Evolutionary conservation across 2,329 filamentous ascomycete species (phyloP), one percentile per base, ranked within the genome.

Genomic region (Ophiocordyceps australis): DNA sequence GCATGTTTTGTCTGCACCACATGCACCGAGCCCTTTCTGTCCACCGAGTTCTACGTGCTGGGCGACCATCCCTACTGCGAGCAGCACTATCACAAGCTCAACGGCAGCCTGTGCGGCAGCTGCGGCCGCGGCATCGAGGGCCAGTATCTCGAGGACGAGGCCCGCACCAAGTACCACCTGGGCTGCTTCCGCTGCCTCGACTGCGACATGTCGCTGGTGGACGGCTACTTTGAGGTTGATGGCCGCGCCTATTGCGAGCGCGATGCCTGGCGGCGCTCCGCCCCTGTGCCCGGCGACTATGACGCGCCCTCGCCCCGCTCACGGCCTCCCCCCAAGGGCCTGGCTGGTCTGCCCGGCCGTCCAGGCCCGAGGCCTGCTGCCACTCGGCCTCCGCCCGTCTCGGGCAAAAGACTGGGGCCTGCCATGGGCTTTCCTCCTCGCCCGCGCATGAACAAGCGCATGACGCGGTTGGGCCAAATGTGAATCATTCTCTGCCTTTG

Each of bases 41-140:
- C 83, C 0, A 68, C 81, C 2, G 83, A 89, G 31, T 95, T 95
- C 40, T 98, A 98, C 46, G 85, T 98, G 9, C 67, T 83, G 31
- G 55, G 77, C 35, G 82, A 98, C 50, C 64, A 71, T 31, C 89
- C 89, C 1, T 94, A 86, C 52, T 95, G 89, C 50, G 76, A 82
- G 37, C 72, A 74, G 25, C 83, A 95, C 50, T 98, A 95, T 46
- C 89, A 98, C 53, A 68, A 78, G 46, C 64, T 89, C 18, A 95
- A 95, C 39, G 76, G 77, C 26, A 92, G 81, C 24, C 55, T 94
- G 2, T 98, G 89, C 46, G 65, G 67, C 11, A 65, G 64, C 17
- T 98, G 89, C 47, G 66, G 78, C 35, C 59, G 60, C 9, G 89
- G 89, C 10, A 95, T 98, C 37, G 89, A 98, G 49, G 89, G 89